Conservation (phyloP, 148 eudicot species). For the Amaranthus hypochondriacus region DNA sequence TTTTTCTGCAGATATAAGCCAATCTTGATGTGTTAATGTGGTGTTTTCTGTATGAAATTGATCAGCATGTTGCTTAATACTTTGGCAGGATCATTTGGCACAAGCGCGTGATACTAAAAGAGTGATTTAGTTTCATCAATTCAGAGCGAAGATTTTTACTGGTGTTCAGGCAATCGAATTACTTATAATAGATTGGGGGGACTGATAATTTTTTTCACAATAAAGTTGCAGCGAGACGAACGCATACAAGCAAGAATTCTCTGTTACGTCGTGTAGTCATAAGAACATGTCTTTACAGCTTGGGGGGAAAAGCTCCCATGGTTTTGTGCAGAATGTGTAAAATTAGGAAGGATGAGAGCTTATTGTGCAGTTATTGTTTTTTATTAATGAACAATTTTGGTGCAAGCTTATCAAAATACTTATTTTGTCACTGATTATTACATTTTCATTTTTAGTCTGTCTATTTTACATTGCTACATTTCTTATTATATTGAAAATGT, state of each 20-base stretch:
- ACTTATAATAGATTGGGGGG: neutral
- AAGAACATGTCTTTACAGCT: constrained; percentile 2
- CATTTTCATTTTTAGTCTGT: neutral
- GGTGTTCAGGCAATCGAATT: neutral
- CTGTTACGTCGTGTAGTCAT: constrained; percentile 14
- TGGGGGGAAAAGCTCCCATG: constrained; percentile 7
- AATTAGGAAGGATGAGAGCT: constrained; percentile 2
- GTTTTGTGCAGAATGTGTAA: constrained; percentile 24
- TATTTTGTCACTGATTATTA: neutral
- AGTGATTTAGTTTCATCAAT: constrained; percentile 17
- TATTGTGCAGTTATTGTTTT: constrained; percentile 24
- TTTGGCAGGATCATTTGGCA: constrained; percentile 34
- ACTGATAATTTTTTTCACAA: constrained; percentile 14
- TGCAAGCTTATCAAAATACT: constrained; percentile 5
- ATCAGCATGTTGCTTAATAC: neutral
- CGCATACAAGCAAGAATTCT: neutral
- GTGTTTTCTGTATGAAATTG: neutral
- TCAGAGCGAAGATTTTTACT: neutral
- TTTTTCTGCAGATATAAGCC: no score
- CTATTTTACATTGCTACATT: neutral
- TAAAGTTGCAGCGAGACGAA: constrained; percentile 2
- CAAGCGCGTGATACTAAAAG: constrained; percentile 38
- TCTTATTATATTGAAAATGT: neutral
- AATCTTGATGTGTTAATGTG: neutral
- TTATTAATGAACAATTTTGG: neutral